Base-by-base conservation (phyloP, 192 early-diverging fungal genomes). In the Umbelopsis sp. region DNA sequence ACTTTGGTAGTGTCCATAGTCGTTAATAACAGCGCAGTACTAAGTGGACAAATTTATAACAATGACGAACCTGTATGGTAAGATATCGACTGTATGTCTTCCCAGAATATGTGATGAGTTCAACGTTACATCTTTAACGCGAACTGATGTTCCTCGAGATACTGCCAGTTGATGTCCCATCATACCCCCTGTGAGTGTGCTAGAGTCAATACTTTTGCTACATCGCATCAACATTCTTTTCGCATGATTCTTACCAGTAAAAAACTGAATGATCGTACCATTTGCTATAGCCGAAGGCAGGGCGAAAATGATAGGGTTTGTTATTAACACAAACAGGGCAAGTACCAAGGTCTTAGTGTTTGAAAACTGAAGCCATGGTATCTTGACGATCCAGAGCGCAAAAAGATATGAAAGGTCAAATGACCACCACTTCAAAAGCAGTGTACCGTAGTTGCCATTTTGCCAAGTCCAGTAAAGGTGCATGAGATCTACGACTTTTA, bases 291-390 rank as follows among this genome's bases (percentile, higher is more conserved):
- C 78, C 11, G 68, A 21, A 46, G 74, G 74, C 1, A 55, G 13
- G 11, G 51, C 70, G 46, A 80, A 80, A 50, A 80, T n/a, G 6
- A 70, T 16, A 18, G 67, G 41, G 27, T 80, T 55, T 11, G 71
- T 2, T 1, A 51, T 6, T 8, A 30, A 22, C 33, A 73, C 12
- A 11, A 70, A n/a, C 4, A 73, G 1, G 15, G 65, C 49, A 5
- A 75, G 30, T 7, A 76, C 18, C 10, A 71, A 45, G 5, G 74
- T 69, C 21, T 76, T 80, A 21, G 78, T 4, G n/a, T 50, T n/a
- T 41, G 77, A 76, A 20, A 85, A 69, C 27, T 85, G 79, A 1
- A 85, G 70, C 84, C 84, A 85, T 11, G 84, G 84, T 37, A 85
- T 83, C 66, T 73, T 61, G 4, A 74, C 71, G 44, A 81, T 73